These are phyloP conservation scores for Cercospora janseana DNA, from an alignment of 2,329 filamentous ascomycete species.

Conservation along the genomic window DNA sequence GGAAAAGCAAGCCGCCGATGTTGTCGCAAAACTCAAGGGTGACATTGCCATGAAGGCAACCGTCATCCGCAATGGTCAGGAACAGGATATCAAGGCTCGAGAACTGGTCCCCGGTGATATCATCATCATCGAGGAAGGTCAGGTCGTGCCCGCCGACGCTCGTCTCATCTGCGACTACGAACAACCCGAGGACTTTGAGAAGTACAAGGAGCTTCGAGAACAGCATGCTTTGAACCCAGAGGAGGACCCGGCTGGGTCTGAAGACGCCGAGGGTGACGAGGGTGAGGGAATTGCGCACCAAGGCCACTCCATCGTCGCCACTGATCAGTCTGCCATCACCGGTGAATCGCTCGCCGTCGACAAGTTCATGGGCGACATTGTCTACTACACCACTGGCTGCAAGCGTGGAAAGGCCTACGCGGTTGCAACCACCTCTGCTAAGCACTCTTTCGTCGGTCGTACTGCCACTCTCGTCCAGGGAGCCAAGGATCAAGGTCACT, in stretches of 20 bases:
- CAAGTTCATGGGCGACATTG: conserved; percentile 72
- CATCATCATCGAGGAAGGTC: conserved; percentile 70
- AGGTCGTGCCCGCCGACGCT: conserved; percentile 67
- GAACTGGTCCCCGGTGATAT: conserved; percentile 76
- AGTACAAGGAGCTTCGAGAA: conserved; percentile 63
- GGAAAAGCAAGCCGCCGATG: conserved; percentile 76
- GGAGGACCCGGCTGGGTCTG: conserved; percentile 58
- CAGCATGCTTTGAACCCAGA: conserved; percentile 54
- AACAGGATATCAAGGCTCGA: conserved; percentile 68
- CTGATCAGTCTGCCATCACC: conserved; percentile 77
- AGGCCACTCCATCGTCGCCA: conserved; percentile 66
- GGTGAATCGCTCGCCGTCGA: conserved; percentile 77
- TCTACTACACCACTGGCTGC: conserved; percentile 79
- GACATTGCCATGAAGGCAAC: conserved; percentile 73
- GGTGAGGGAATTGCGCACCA: conserved; percentile 61
- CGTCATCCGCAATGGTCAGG: conserved; percentile 65
- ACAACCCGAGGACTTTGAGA: conserved; percentile 63
- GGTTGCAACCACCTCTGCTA: conserved; percentile 65
- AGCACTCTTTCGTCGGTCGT: conserved; percentile 72
- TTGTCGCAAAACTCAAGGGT: conserved; percentile 71
- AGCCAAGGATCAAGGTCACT: conserved; percentile 72
- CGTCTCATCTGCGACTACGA: conserved; percentile 72
- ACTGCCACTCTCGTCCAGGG: conserved; percentile 72
- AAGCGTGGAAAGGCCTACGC: conserved; percentile 76
- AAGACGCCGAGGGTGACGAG: conserved; percentile 57